These are phyloP conservation scores for Plenodomus lindquistii DNA, from an alignment of 2,329 filamentous ascomycete species.

Conservation along the genomic window DNA sequence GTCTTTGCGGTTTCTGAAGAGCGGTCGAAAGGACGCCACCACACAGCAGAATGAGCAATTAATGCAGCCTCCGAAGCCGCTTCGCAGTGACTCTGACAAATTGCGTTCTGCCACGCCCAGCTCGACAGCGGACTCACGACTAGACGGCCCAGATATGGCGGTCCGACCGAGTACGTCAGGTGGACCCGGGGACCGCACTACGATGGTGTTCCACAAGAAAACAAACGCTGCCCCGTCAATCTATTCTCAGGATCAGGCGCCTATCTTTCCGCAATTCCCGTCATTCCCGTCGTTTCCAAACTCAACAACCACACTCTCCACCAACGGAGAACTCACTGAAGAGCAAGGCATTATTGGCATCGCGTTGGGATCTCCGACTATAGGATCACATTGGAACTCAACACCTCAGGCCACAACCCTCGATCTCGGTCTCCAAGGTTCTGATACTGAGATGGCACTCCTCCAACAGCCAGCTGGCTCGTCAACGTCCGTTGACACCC, in stretches of 20 bases:
- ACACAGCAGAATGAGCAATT: slow-evolving; percentile 30
- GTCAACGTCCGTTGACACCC: slow-evolving; percentile 11
- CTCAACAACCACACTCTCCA: slow-evolving; percentile 36
- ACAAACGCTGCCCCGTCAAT: slow-evolving; percentile 29
- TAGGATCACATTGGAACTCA: slow-evolving; percentile 33
- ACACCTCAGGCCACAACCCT: slow-evolving; percentile 22
- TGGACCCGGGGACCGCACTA: slow-evolving; percentile 35
- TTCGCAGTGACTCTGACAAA: slow-evolving; percentile 35
- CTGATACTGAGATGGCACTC: slow-evolving; percentile 14
- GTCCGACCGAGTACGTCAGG: slow-evolving; percentile 41
- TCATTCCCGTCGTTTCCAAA: slow-evolving; percentile 23
- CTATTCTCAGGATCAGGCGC: slow-evolving; percentile 29
- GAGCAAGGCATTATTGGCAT: slow-evolving; percentile 43
- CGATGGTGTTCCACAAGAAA: slow-evolving; percentile 43
- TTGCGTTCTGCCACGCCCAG: slow-evolving; percentile 36
- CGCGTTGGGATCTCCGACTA: slow-evolving; percentile 45
- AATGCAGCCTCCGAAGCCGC: slow-evolving; percentile 27
- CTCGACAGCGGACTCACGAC: slow-evolving; percentile 25
- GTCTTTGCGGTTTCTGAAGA: slow-evolving; percentile 42
- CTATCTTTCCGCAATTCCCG: slow-evolving; percentile 21
- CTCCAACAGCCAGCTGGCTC: slow-evolving; percentile 7
- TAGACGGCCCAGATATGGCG: slow-evolving; percentile 36
- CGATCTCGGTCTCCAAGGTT: slow-evolving; percentile 4
- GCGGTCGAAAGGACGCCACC: slow-evolving; percentile 33
- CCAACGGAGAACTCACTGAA: slow-evolving; percentile 31